A percentile compares a stretch with the other conserved stretches of the same genome.
Conservation (phyloP, 2,329 filamentous ascomycete species). For the Pseudogymnoascus sp. region DNA sequence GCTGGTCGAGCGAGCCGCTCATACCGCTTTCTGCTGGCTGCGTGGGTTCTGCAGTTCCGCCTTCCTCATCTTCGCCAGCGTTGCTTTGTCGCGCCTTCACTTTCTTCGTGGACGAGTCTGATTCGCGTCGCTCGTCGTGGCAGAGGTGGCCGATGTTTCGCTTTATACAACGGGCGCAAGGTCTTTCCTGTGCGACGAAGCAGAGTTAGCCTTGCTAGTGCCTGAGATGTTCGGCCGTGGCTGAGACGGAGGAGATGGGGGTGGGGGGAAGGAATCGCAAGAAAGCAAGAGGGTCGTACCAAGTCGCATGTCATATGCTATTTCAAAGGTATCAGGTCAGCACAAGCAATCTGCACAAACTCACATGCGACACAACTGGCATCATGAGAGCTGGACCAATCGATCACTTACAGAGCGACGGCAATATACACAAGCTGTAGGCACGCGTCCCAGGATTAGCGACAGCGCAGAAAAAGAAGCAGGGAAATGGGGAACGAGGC, state of each 20-base stretch:
- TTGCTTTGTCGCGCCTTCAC: constrained; percentile 56
- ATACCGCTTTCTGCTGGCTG: constrained; percentile 39
- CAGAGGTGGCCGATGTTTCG: constrained; percentile 97
- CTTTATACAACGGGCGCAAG: constrained; percentile 96
- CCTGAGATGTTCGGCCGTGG: constrained; percentile 25
- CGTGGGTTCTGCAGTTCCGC: constrained; percentile 43
- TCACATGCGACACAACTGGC: constrained; percentile 22
- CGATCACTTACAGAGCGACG: constrained; percentile 72
- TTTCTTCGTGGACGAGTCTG: constrained; percentile 60
- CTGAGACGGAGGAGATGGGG: constrained; percentile 19
- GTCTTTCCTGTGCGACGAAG: constrained; percentile 61
- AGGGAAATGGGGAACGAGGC: constrained; percentile 14
- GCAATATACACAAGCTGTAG: constrained; percentile 78
- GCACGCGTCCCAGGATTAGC: constrained; percentile 32
- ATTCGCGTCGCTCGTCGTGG: constrained; percentile 91
- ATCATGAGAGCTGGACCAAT: constrained; percentile 25
- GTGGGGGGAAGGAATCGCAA: constrained; percentile 13
- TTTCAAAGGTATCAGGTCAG: constrained; percentile 28
- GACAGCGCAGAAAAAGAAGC: constrained; percentile 19
- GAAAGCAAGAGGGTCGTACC: constrained; percentile 45
- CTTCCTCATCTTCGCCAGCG: constrained; percentile 53
- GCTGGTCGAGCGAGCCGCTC: constrained; percentile 48
- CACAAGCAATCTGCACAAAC: constrained; percentile 27
- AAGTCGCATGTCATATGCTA: constrained; percentile 91
- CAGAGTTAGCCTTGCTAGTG: constrained; percentile 24